phyloP scores from a whole-genome alignment of 306 rosid species.

The Inga laurina region DNA sequence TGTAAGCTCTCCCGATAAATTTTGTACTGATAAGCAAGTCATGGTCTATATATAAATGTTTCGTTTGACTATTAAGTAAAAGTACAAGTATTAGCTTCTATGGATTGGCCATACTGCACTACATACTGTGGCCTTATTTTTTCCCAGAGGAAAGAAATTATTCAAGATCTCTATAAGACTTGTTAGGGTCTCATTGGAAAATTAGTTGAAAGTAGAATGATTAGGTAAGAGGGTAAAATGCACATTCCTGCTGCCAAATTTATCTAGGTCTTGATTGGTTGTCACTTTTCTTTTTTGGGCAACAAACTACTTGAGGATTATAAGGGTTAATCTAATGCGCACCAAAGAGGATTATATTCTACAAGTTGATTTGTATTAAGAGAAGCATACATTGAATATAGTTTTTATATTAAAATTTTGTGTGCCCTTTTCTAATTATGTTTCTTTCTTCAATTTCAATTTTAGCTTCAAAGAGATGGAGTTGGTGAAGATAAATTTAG shows the following conservation, averaged over 20 bases:
- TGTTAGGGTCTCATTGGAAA: constrained; percentile 15
- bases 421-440: background rate
- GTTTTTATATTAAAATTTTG: background rate
- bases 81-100: constrained; percentile 78
- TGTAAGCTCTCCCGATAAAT: constrained; percentile 35
- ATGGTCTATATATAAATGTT: background rate
- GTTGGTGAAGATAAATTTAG: constrained; percentile 80
- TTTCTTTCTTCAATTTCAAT: background rate
- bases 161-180: constrained; percentile 63
- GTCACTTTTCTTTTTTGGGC: background rate
- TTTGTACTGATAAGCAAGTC: background rate
- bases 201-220: constrained; percentile 60
- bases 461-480: constrained; percentile 67
- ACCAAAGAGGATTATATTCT: constrained; percentile 62
- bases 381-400: no score
- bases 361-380: constrained; percentile 49
- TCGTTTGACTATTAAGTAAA: background rate
- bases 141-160: constrained; percentile 77
- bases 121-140: constrained; percentile 67
- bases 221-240: constrained; percentile 45
- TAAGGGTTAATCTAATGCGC: constrained; percentile 20
- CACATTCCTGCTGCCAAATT: background rate
- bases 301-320: constrained; percentile 59
- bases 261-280: background rate
- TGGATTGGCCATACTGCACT: constrained; percentile 83